A percentile compares a stretch with the other conserved stretches of the same genome.
phyloP scores from a whole-genome alignment of 179 eudicot species.

The Beta corolliflora region DNA sequence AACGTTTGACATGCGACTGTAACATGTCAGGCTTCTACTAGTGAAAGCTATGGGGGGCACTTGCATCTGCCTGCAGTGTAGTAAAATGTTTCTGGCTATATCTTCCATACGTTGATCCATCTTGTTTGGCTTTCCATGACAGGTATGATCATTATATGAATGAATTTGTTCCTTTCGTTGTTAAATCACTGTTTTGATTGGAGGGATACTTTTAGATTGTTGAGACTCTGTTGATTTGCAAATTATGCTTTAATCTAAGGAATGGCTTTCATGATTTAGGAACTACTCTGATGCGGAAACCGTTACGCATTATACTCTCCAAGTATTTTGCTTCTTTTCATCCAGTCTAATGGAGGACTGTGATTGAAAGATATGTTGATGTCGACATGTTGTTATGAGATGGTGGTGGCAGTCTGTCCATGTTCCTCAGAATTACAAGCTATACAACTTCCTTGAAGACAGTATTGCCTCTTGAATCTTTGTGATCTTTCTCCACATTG shows the following conservation, averaged over 20 bases:
- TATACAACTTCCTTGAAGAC: not conserved
- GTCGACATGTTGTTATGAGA: too few species aligned
- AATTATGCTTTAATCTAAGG: not conserved
- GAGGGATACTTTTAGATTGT: not conserved
- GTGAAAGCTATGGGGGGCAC: constrained; percentile 73
- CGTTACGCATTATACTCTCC: too few species aligned
- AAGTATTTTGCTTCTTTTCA: not conserved
- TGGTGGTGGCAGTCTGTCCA: not conserved
- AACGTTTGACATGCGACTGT: constrained; percentile 16
- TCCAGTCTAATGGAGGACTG: not conserved
- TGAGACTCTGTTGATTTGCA: not conserved
- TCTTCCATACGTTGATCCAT: not conserved
- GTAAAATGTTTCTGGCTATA: constrained; percentile 8
- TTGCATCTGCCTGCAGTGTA: constrained; percentile 42
- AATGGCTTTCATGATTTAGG: not conserved
- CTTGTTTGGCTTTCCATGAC: not conserved
- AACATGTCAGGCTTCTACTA: constrained; percentile 29
- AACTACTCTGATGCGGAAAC: not conserved
- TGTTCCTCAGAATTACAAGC: not conserved
- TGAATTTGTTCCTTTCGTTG: not conserved
- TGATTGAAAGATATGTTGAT: not conserved
- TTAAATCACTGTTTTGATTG: not conserved
- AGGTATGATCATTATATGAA: constrained; percentile 11
- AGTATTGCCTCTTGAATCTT: not conserved
- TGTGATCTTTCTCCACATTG: not conserved